Evolutionary conservation across 192 early-diverging fungal genomes (phyloP), one percentile per base, ranked within the genome.

Genomic region (Rhizoclosmatium globosum): DNA sequence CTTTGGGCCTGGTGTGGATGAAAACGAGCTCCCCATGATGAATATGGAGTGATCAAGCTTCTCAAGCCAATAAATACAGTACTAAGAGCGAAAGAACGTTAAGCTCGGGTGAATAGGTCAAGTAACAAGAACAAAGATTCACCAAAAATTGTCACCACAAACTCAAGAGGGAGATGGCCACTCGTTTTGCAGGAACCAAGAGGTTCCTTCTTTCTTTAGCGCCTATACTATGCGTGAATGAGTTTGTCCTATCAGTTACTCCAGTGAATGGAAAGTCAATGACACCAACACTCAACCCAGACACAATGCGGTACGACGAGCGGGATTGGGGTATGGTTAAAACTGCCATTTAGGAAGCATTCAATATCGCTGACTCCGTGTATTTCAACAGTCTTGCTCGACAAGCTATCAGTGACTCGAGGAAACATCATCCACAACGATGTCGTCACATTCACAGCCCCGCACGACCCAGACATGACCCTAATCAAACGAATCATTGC

Each of bases 401-500:
- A 79, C 71, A 79, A 74, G 60, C 61, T 79, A 19, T 9, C 39
- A 13, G 68, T 79, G 3, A 4, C 50, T 3, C 21, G 15, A 44
- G 42, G 15, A 13, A 4, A 15, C 23, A 41, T 74, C 19, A 4
- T 17, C 61, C 38, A 47, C 64, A 83, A 83, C 21, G 81, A 85
- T 68, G 82, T 87, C 9, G 83, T 87, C 56, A 59, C 85, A 45
- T 78, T 87, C 50, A 79, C 81, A 0, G 64, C 92, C 17, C 96
- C 96, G 7, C 80, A 80, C 71, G 79, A 94, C 65, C 94, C 94
- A 2, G 86, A 93, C 59, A 71, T 83, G 53, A 81, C 86, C 42
- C 88, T 98, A 17, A 89, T 93, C 38, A 98, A 98, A 84, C 92
- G 96, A 42, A 92, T 98, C 67, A 87, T 95, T 41, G 96, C 92